Evolutionary conservation across 495 filamentous ascomycete genomes (phyloP).

Genomic region (Penicillium diatomitis): DNA sequence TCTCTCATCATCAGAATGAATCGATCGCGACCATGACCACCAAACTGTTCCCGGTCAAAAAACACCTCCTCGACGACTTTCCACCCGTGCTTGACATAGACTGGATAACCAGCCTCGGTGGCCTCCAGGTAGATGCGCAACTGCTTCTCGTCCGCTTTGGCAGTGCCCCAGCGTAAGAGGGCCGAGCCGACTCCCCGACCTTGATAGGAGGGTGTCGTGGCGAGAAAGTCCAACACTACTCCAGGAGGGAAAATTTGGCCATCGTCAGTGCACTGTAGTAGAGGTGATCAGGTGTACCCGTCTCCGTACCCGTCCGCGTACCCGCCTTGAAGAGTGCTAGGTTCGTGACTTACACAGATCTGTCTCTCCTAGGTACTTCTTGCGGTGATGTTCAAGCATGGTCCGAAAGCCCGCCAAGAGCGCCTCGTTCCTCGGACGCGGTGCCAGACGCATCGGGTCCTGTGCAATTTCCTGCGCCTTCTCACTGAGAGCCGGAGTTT

Average conservation of each 20-base stretch:
- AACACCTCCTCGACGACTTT: slow-evolving; percentile 27
- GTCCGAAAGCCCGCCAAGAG: slow-evolving; percentile 8
- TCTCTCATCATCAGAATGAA: slow-evolving; percentile 20
- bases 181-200: slow-evolving; percentile 40
- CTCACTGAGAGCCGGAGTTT: slow-evolving; percentile 9
- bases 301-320: too few species aligned
- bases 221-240: slow-evolving; percentile 36
- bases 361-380: slow-evolving; percentile 8
- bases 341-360: slow-evolving; percentile 14
- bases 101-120: slow-evolving; percentile 36
- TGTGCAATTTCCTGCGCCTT: slow-evolving; percentile 7
- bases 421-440: slow-evolving; percentile 13
- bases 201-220: slow-evolving; percentile 36
- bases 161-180: slow-evolving; percentile 41
- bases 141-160: slow-evolving; percentile 39
- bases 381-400: slow-evolving; percentile 9
- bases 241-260: not conserved
- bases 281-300: too few species aligned
- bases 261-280: too few species aligned
- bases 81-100: slow-evolving; percentile 51
- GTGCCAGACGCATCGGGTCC: slow-evolving; percentile 8
- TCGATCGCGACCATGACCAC: slow-evolving; percentile 6
- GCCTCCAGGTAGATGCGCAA: slow-evolving; percentile 45
- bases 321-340: too few species aligned
- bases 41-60: slow-evolving; percentile 23